A percentile compares a stretch with the other conserved stretches of the same genome.
These are phyloP conservation scores for Abelmoschus esculentus DNA, from an alignment of 345 rosid species.

Conservation along the genomic window DNA sequence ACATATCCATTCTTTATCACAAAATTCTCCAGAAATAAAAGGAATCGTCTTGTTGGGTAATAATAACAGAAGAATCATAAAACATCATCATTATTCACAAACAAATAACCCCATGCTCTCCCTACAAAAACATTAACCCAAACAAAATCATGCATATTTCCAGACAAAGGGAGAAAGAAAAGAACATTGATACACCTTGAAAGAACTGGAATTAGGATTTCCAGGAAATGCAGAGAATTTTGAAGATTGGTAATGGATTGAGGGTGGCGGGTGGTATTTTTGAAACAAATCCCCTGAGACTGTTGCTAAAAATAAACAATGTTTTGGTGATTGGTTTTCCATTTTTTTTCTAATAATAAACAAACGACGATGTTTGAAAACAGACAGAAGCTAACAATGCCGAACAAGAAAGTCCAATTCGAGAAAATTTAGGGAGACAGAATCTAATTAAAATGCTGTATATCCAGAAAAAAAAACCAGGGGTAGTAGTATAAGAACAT, in stretches of 20 bases:
- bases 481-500: background rate
- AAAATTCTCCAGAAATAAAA: background rate
- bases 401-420: background rate
- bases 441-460: background rate
- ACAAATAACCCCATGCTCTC: too few relatives aligned
- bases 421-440: background rate
- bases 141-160: too few relatives aligned
- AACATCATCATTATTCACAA: too few relatives aligned
- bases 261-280: background rate
- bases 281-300: background rate
- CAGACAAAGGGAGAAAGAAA: background rate
- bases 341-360: background rate
- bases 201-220: background rate
- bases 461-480: background rate
- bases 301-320: background rate
- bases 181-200: constrained; percentile 4
- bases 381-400: background rate
- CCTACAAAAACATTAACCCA: too few relatives aligned
- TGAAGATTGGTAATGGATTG: background rate
- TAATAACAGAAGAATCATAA: too few relatives aligned
- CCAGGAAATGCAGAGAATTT: too few relatives aligned
- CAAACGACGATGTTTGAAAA: background rate
- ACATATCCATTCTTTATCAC: background rate
- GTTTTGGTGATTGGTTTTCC: background rate
- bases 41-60: too few relatives aligned